Base-by-base conservation (phyloP, 345 rosid species). In the Linum usitatissimum region DNA sequence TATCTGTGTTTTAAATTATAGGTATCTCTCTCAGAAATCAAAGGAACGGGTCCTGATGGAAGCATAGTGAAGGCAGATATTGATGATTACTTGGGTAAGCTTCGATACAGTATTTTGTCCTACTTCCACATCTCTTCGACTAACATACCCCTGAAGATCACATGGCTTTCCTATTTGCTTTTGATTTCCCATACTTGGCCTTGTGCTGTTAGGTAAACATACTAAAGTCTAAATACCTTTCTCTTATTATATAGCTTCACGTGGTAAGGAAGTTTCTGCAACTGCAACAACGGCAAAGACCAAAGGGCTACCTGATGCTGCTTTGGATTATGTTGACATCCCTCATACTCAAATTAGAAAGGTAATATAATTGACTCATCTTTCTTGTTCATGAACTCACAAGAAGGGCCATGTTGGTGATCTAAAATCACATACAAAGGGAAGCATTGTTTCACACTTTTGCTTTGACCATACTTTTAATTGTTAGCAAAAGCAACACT, bases 341-440 rank as follows among this genome's bases (percentile, higher is more conserved):
- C 96, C 99, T 66, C 96, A 79, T 77, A 69, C 96, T 61, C 97
- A 93, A 70, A 90, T 93, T 76, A 79, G 99, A 73, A 93, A 93
- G 99, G 99, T 87, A 61, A 63, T 15, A 38, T 31, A 51, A 13
- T 23, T 2, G 18, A 53, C 10, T 18, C 39, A 54, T 23, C 5
- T 53, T 34, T 40, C 10, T 40, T 60, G 18, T 18, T 12, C 6
- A 3, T 14, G 61, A 5, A 53, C 19, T 56, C 40, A 12, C 6
- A 31, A 18, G 67, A 8, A 15, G 38, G 4, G 9, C 54, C 18
- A 45, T 9, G 19, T 18, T 30, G 5, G 19, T 18, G 21, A 40
- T 54, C 30, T 39, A 40, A n/a, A 12, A 10, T 30, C 10, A 45
- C 19, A 7, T 20, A 61, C 34, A 15, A 9, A 18, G 21, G 45